Conservation (phyloP, 2,329 filamentous ascomycete species). For the Leptographium radiaticola region DNA sequence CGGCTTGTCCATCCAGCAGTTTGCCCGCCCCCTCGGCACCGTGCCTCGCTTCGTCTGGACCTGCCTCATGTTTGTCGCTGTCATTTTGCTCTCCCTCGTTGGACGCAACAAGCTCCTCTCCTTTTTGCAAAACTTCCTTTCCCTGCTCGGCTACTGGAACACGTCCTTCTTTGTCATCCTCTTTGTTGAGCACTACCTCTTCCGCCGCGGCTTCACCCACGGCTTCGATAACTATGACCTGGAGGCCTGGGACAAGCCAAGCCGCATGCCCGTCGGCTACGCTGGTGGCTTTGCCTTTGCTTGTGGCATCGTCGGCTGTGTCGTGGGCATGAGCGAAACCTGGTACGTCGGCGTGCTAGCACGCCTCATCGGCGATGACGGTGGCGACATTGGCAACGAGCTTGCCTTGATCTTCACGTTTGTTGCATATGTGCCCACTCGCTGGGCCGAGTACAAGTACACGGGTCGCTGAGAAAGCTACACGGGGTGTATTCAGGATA, state of each 20-base stretch:
- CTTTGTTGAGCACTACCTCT: slow-evolving; percentile 33
- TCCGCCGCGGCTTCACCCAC: slow-evolving; percentile 22
- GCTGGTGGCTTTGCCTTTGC: slow-evolving; percentile 30
- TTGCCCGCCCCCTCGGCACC: slow-evolving; percentile 26
- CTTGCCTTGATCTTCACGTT: slow-evolving; percentile 36
- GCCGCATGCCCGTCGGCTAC: slow-evolving; percentile 27
- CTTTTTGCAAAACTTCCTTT: slow-evolving; percentile 33
- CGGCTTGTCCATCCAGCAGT: slow-evolving; percentile 25
- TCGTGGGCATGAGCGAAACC: slow-evolving; percentile 46
- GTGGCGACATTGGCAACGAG: slow-evolving; percentile 38
- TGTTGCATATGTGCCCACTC: slow-evolving; percentile 30
- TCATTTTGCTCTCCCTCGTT: slow-evolving; percentile 30
- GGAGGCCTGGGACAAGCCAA: slow-evolving; percentile 32
- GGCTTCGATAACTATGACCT: slow-evolving; percentile 31
- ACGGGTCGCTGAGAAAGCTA: slow-evolving; percentile 21
- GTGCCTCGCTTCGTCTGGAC: slow-evolving; percentile 37
- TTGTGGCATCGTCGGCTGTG: slow-evolving; percentile 31
- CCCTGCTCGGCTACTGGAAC: slow-evolving; percentile 36
- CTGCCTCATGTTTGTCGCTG: slow-evolving; percentile 27
- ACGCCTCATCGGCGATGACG: slow-evolving; percentile 26
- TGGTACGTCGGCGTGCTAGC: slow-evolving; percentile 37
- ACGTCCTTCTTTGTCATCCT: slow-evolving; percentile 34
- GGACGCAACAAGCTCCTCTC: slow-evolving; percentile 27
- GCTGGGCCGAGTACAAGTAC: slow-evolving; percentile 34
- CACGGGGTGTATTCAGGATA: no score